Base-by-base conservation (phyloP, 1,284 basidiomycete genomes). In the Cutaneotrichosporon sp. region DNA sequence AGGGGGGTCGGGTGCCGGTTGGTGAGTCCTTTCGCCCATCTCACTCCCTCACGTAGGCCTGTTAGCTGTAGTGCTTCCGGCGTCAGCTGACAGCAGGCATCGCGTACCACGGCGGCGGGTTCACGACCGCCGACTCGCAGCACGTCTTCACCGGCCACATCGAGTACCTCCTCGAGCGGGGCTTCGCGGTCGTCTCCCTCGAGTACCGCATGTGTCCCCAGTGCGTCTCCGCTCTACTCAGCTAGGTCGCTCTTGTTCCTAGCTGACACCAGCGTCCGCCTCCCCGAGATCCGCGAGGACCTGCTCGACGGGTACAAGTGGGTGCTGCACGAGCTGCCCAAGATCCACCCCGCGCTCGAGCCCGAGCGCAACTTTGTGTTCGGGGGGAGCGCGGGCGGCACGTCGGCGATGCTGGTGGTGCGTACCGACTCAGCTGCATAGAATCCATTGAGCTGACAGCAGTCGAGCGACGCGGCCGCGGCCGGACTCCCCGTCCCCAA, bases 71-170 rank as follows among this genome's bases (percentile, higher is more conserved):
- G 6, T 13, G 36, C 1, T 16, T 38, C 18, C 36, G 13, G 11
- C n/a, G 24, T 29, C 18, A 42, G 18, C 38, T 42, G 38, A 42
- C 38, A 20, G 16, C 38, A 42, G 38, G 38, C 33, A 50, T 57
- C 46, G 27, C 31, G 10, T 57, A 36, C 56, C 56, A 58, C 49
- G 47, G 47, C 18, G 56, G 56, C 24, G 56, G 34, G n/a, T 58
- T 58, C 49, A 43, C 36, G 8, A 47, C 42, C 13, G 22, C 49
- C 49, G 56, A 36, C 36, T n/a, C 49, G 13, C 56, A 52, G 36
- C 47, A 51, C 47, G 29, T 58, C 34, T 42, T 42, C 56, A 16
- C n/a, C 49, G 36, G 36, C 14, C 49, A 51, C 27, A 25, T 51
- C 10, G 47, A 11, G 20, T 52, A 52, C 33, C 47, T 58, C 36